Evolutionary conservation across 2,329 filamentous ascomycete genomes (phyloP).

Genomic region (Fusarium sp.): DNA sequence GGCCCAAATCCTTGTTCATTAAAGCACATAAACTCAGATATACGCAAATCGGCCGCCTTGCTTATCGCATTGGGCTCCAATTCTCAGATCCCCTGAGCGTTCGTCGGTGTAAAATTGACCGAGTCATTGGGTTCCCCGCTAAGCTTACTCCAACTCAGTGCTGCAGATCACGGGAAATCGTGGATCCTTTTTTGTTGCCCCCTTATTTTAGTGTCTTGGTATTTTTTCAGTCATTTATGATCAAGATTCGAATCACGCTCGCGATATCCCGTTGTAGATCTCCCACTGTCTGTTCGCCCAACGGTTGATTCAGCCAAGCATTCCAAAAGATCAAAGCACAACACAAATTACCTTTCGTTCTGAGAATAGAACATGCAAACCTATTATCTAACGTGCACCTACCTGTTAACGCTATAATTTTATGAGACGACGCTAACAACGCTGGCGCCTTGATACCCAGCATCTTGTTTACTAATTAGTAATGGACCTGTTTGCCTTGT

Average conservation of each 20-base stretch:
- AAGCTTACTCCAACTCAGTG: neutral
- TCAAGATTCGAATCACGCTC: neutral
- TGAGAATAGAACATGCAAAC: neutral
- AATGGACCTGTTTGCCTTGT: neutral
- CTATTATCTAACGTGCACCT: neutral
- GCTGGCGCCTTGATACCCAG: neutral
- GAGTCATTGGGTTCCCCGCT: constrained; percentile 6
- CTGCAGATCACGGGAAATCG: neutral
- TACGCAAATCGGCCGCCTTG: neutral
- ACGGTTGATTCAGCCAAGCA: neutral
- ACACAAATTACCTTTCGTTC: neutral
- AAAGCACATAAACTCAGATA: neutral
- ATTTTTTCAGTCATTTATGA: neutral
- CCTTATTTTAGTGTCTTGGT: neutral
- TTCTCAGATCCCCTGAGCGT: constrained; percentile 2
- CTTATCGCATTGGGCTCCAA: neutral
- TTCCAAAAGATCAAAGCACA: neutral
- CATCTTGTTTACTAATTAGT: neutral
- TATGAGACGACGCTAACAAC: neutral
- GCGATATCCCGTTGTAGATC: neutral
- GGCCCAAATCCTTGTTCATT: neutral
- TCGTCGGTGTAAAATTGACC: neutral
- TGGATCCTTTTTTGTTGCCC: neutral
- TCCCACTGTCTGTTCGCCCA: neutral
- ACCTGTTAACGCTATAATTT: neutral